Conservation (phyloP, 768 basidiomycete species). For the Hygrocybe coccinea region DNA sequence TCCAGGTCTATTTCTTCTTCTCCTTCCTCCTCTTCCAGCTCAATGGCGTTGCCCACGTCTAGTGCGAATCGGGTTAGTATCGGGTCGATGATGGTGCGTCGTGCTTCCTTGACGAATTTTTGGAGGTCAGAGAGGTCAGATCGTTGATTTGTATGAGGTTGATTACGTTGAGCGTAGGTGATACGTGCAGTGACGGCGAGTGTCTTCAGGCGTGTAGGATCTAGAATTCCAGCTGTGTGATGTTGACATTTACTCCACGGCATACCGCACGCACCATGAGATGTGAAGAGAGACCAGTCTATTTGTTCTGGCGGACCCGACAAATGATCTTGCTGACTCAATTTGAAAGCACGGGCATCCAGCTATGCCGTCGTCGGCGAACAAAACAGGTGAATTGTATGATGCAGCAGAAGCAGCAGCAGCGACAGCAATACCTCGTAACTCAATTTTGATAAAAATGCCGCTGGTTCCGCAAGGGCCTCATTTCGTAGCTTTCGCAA, state of each 20-base stretch:
- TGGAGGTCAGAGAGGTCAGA: constrained; percentile 49
- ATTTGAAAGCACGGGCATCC: constrained; percentile 23
- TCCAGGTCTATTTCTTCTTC: constrained; percentile 37
- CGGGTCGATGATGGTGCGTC: constrained; percentile 49
- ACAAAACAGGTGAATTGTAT: background rate
- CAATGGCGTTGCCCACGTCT: constrained; percentile 26
- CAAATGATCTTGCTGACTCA: constrained; percentile 46
- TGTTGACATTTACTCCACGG: background rate
- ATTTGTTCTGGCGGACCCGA: constrained; percentile 45
- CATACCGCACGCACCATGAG: constrained; percentile 42
- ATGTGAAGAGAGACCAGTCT: constrained; percentile 58
- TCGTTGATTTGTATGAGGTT: constrained; percentile 38
- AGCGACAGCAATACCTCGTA: constrained; percentile 30
- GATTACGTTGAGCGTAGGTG: constrained; percentile 33
- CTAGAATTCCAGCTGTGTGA: constrained; percentile 30
- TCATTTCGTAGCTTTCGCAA: constrained; percentile 44
- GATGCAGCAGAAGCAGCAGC: constrained; percentile 1
- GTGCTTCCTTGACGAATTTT: constrained; percentile 49
- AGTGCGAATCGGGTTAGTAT: constrained; percentile 31
- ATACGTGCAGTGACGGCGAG: constrained; percentile 39
- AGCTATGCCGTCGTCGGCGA: constrained; percentile 16
- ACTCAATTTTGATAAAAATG: constrained; percentile 28
- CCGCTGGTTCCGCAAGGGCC: constrained; percentile 32
- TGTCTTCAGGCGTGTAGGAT: constrained; percentile 48
- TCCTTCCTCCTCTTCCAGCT: constrained; percentile 34